Percentiles rank a stretch among this genome's conserved stretches.
Conservation (phyloP, 257 asterid species). For the Verbascum thapsus region DNA sequence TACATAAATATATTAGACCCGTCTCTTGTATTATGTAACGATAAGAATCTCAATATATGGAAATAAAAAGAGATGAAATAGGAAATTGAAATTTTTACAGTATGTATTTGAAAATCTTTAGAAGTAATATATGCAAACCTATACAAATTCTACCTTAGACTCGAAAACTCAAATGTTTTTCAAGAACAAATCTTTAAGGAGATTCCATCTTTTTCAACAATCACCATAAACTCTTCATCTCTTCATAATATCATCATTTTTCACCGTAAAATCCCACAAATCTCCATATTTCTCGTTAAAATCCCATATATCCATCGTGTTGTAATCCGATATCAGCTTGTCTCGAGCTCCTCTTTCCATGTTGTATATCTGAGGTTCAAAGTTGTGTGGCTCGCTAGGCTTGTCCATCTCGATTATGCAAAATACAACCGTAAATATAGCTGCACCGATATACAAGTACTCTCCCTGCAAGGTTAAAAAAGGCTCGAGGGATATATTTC, state of each 20-base stretch:
- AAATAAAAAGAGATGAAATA: too few relatives aligned
- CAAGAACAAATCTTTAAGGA: background rate
- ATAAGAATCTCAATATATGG: too few relatives aligned
- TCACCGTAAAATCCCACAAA: slow-evolving; percentile 80
- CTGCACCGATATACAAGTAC: slow-evolving; percentile 84
- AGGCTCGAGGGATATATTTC: background rate
- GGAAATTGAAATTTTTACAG: too few relatives aligned
- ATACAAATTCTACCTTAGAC: too few relatives aligned
- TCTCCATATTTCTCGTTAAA: slow-evolving; percentile 88
- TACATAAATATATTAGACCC: too few relatives aligned
- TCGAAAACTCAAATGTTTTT: too few relatives aligned
- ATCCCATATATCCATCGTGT: slow-evolving; percentile 91
- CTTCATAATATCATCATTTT: slow-evolving; percentile 59
- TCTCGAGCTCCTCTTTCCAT: slow-evolving; percentile 92
- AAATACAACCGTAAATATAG: slow-evolving; percentile 57
- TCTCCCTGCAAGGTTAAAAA: slow-evolving; percentile 60
- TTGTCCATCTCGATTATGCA: slow-evolving; percentile 83
- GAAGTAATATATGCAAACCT: too few relatives aligned
- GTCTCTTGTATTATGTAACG: too few relatives aligned
- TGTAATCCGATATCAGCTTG: slow-evolving; percentile 78
- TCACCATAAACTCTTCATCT: slow-evolving; percentile 33
- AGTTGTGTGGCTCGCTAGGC: slow-evolving; percentile 90
- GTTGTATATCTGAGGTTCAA: slow-evolving; percentile 84
- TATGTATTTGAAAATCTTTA: too few relatives aligned
- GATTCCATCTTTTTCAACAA: background rate